phyloP scores from a whole-genome alignment of 208 protist species.

The Trypanosoma lewisi region DNA sequence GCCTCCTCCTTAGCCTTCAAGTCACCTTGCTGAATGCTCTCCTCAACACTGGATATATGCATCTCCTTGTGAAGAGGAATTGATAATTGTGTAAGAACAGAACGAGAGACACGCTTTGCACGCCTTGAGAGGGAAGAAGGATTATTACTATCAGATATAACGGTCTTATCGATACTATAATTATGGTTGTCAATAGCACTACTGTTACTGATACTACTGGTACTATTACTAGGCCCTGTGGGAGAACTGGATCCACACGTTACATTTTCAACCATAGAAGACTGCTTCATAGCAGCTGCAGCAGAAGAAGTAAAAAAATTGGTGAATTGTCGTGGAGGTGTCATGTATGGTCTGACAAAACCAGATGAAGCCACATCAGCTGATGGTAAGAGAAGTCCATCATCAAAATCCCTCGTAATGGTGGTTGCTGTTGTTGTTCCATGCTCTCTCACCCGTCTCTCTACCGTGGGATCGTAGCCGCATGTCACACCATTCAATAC shows the following conservation, averaged over 20 bases:
- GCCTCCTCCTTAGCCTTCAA: slow-evolving; percentile 19
- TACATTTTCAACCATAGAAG: not conserved
- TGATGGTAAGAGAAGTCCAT: not conserved
- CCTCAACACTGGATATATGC: slow-evolving; percentile 12
- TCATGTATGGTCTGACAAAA: slow-evolving; percentile 7
- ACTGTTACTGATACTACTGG: no score
- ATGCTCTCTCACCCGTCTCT: slow-evolving; percentile 11
- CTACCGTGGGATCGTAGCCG: slow-evolving; percentile 44
- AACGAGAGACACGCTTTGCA: slow-evolving; percentile 44
- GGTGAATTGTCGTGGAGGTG: not conserved
- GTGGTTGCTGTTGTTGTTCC: no score
- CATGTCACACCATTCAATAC: slow-evolving; percentile 62
- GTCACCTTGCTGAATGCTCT: slow-evolving; percentile 24
- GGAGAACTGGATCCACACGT: not conserved
- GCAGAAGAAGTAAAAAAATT: not conserved
- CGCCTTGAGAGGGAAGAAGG: slow-evolving; percentile 25
- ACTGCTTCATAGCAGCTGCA: not conserved
- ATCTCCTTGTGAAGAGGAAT: slow-evolving; percentile 19
- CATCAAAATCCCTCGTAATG: not conserved
- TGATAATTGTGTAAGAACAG: slow-evolving; percentile 31
- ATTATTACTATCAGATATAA: not conserved
- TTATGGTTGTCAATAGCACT: slow-evolving; percentile 3
- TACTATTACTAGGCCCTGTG: slow-evolving; percentile 14
- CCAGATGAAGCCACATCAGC: slow-evolving; percentile 3
- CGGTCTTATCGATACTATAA: not conserved